Evolutionary conservation across 495 filamentous ascomycete species (phyloP), one percentile per base, ranked within the genome.

Genomic region (Penicillium goetzii): DNA sequence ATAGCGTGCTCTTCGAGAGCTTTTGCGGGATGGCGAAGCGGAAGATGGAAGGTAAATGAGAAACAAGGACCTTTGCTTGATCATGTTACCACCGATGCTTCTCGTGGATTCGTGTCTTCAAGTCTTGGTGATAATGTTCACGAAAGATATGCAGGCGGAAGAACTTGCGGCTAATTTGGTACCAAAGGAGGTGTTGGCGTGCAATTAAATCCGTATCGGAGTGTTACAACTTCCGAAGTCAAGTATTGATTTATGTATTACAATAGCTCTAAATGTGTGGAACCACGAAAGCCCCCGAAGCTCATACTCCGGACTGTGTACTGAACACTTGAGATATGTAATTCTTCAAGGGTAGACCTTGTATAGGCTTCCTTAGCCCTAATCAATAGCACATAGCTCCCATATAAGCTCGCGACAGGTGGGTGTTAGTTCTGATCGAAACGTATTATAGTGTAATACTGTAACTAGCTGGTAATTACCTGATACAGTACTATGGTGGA

Each of bases 1-100:
- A 98, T 58, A 76, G 81, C 5, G 84, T 88, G 7, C 64, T 97
- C 4, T 97, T 96, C 74, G 92, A 96, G 76, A 97, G 93, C 69
- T 90, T 98, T 62, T 90, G 88, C 60, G 93, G 92, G 0, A 90
- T 93, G 83, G 55, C 97, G 56, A 87, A 86, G 66, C 72, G 85
- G 59, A 82, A 83, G 61, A n/a, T 83, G 4, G 73, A 78, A 43
- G 68, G 45, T 10, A 56, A 45, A 55, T 30, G 32, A 60, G 47
- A 41, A 33, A 23, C 0, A 25, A 17, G 17, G 21, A 38, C 40
- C 14, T 15, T 40, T 38, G 33, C 6, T 36, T 11, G 3, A 36
- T 36, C 3, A 14, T 36, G 34, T 10, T 10, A 10, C 33, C 9
- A 9, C 33, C 33, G 33, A 7, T 34, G 33, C 34, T 36, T 36